phyloP scores from a whole-genome alignment of 768 basidiomycete genomes.

The Mycena filopes region DNA sequence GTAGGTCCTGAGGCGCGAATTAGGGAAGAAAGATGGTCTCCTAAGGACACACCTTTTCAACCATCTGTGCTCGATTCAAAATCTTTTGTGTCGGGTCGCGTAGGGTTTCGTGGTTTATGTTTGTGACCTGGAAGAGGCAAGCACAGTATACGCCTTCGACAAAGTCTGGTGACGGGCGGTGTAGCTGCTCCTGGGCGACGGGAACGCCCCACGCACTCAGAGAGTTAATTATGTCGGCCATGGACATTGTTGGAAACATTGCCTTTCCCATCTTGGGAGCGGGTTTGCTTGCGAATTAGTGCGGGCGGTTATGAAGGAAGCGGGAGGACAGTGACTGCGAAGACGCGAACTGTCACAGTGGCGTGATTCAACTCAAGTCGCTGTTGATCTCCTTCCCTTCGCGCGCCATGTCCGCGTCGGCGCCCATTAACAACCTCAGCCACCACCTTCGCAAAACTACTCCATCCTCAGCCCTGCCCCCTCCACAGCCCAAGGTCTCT shows the following conservation, averaged over 20 bases:
- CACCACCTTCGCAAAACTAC: slow-evolving; percentile 43
- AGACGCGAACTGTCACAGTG: slow-evolving; percentile 19
- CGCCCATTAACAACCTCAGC: slow-evolving; percentile 48
- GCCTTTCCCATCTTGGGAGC: slow-evolving; percentile 53
- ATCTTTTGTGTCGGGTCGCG: slow-evolving; percentile 67
- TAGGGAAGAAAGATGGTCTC: background rate
- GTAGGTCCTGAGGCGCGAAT: slow-evolving; percentile 67
- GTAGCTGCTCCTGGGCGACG: slow-evolving; percentile 74
- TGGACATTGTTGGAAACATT: slow-evolving; percentile 73
- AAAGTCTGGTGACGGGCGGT: slow-evolving; percentile 74
- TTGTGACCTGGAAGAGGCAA: slow-evolving; percentile 78
- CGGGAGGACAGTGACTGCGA: too few relatives aligned
- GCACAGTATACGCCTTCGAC: slow-evolving; percentile 76
- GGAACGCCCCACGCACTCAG: slow-evolving; percentile 77
- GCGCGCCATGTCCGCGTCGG: slow-evolving; percentile 22
- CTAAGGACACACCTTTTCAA: slow-evolving; percentile 64
- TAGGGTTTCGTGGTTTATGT: slow-evolving; percentile 67
- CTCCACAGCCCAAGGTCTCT: slow-evolving; percentile 36
- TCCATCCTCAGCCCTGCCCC: slow-evolving; percentile 14
- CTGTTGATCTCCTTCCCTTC: background rate
- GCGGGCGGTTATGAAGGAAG: too few relatives aligned
- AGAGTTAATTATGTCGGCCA: slow-evolving; percentile 70
- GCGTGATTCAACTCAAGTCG: background rate
- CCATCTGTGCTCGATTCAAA: slow-evolving; percentile 59
- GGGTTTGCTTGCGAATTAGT: too few relatives aligned